A percentile compares a stretch with the other conserved stretches of the same genome.
phyloP scores from a whole-genome alignment of 108 stramenopile species.

The Cylindrotheca fusiformis region DNA sequence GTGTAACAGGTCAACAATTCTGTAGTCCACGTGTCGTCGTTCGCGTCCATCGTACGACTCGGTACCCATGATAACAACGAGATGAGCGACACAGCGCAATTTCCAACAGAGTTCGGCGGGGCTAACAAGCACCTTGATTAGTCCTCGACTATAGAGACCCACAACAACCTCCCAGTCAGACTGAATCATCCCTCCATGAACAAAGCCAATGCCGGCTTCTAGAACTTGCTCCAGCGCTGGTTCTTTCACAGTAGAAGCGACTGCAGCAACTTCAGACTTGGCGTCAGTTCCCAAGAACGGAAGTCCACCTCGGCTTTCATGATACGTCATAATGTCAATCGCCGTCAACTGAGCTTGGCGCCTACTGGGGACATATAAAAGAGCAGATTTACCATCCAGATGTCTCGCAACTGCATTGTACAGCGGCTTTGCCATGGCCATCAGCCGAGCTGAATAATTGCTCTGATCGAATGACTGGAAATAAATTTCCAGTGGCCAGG shows the following conservation, averaged over 20 bases:
- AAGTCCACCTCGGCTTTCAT: constrained; percentile 59
- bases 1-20: constrained; percentile 88
- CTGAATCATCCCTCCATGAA: constrained; percentile 88
- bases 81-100: constrained; percentile 61
- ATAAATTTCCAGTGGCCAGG: constrained; percentile 91
- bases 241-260: constrained; percentile 50
- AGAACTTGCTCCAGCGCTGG: constrained; percentile 86
- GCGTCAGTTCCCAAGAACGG: constrained; percentile 40
- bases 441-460: constrained; percentile 85
- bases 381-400: constrained; percentile 64
- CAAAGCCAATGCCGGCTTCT: constrained; percentile 86
- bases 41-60: constrained; percentile 93
- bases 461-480: constrained; percentile 93
- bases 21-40: constrained; percentile 93
- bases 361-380: constrained; percentile 94
- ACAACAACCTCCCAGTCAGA: constrained; percentile 75
- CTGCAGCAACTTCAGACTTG: constrained; percentile 18
- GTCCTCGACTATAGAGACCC: constrained; percentile 63
- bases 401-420: constrained; percentile 84
- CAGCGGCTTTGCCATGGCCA: constrained; percentile 97
- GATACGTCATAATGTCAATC: constrained; percentile 95
- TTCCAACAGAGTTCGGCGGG: constrained; percentile 90
- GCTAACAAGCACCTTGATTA: constrained; percentile 81
- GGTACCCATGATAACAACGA: constrained; percentile 96
- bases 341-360: constrained; percentile 97